Percentiles rank a stretch among this genome's conserved stretches.
Conservation (phyloP, 495 filamentous ascomycete species). For the Corynascus novoguineensis region DNA sequence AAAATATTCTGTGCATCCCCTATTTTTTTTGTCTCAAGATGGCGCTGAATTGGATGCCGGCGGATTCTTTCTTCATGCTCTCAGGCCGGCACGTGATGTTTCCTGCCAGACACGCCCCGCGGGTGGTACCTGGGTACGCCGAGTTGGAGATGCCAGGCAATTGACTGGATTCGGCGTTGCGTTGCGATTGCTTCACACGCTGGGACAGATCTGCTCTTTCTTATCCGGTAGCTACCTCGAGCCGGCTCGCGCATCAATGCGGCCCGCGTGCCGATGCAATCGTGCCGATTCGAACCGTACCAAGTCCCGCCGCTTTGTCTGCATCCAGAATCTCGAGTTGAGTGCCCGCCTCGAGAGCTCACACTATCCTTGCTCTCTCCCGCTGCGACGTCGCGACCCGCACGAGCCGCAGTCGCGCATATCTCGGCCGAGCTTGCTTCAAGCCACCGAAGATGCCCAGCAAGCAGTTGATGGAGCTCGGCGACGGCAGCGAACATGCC, state of each 20-base stretch:
- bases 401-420: slow-evolving; percentile 9
- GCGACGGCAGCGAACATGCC: slow-evolving; percentile 1
- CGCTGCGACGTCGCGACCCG: slow-evolving; percentile 4
- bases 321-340: slow-evolving; percentile 5
- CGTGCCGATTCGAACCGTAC: slow-evolving; percentile 1
- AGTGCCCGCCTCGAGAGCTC: background rate
- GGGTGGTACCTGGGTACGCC: background rate
- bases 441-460: slow-evolving; percentile 16
- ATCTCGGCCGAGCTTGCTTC: background rate
- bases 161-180: background rate
- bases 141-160: background rate
- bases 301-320: background rate
- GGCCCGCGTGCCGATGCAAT: background rate
- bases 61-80: background rate
- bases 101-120: background rate
- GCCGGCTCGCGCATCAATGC: background rate
- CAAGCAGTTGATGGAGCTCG: slow-evolving; percentile 14
- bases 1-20: background rate
- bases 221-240: background rate
- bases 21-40: background rate
- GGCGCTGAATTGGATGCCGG: background rate
- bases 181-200: background rate
- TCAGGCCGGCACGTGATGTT: slow-evolving; percentile 7
- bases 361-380: background rate
- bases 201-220: background rate